Conservation (phyloP, 1,139 yeast species). For the Lizanozyma gosingica region DNA sequence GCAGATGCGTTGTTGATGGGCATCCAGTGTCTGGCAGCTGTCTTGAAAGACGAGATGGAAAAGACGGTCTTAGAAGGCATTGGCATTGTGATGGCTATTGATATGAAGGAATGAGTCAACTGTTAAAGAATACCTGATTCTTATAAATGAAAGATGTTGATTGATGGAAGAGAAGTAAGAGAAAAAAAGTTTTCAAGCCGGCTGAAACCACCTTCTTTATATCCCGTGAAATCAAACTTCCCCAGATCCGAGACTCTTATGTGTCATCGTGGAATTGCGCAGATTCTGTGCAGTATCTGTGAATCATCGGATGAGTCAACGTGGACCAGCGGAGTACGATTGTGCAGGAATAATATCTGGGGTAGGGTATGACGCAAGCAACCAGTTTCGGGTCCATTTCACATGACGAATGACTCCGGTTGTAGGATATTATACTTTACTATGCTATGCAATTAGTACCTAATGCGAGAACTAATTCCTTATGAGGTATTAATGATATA, state of each 20-base stretch:
- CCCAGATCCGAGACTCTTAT: slow-evolving; percentile 7
- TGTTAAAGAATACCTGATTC: not conserved
- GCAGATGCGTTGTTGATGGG: slow-evolving; percentile 16
- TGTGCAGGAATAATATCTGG: slow-evolving; percentile 1
- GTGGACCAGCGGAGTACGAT: slow-evolving; percentile 3
- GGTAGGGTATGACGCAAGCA: not conserved
- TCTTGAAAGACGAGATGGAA: slow-evolving; percentile 28
- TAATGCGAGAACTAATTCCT: no score
- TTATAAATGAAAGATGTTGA: no score
- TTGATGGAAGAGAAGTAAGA: no score
- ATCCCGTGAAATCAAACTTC: slow-evolving; percentile 1
- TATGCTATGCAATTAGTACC: no score
- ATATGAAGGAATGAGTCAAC: slow-evolving; percentile 1
- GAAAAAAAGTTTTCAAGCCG: no score
- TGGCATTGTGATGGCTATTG: not conserved
- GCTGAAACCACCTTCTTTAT: no score
- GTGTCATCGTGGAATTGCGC: not conserved
- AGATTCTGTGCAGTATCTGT: not conserved
- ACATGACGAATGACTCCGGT: no score
- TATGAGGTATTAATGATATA: no score
- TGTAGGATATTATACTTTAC: no score
- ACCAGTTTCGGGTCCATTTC: no score
- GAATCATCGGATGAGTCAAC: slow-evolving; percentile 4
- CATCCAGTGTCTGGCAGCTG: slow-evolving; percentile 40
- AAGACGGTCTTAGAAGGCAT: slow-evolving; percentile 28